These are phyloP conservation scores for Hura crepitans DNA, from an alignment of 441 rosid genomes.

Conservation along the genomic window DNA sequence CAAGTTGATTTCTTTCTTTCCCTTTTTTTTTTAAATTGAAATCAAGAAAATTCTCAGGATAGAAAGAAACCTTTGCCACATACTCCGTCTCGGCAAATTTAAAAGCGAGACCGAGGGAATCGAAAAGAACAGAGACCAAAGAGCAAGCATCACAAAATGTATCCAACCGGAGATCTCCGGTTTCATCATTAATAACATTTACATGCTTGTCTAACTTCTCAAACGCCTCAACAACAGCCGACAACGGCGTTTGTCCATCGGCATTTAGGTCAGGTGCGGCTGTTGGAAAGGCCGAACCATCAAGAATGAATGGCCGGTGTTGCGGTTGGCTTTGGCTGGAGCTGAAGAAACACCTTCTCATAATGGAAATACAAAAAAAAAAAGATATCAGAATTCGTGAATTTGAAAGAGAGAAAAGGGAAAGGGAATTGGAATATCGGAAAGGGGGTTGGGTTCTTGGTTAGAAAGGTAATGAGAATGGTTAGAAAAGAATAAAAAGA, in stretches of 20 bases:
- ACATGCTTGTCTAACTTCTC: slow-evolving; percentile 49
- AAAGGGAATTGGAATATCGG: background rate
- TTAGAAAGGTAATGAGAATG: background rate
- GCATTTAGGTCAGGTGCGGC: slow-evolving; percentile 8
- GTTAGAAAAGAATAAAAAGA: background rate
- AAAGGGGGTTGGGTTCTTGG: background rate
- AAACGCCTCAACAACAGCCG: slow-evolving; percentile 61
- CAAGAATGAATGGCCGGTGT: slow-evolving; percentile 24
- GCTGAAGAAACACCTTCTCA: slow-evolving; percentile 19
- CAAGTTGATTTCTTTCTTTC: too few species aligned
- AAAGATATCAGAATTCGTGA: too few species aligned
- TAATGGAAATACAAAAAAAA: background rate
- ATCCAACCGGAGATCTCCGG: slow-evolving; percentile 45
- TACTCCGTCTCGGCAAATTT: slow-evolving; percentile 88
- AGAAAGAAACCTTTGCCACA: slow-evolving; percentile 50
- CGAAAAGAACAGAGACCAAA: slow-evolving; percentile 68
- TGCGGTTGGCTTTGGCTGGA: background rate
- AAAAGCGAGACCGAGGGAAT: slow-evolving; percentile 82
- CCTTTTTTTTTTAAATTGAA: too few species aligned
- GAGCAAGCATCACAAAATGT: slow-evolving; percentile 67
- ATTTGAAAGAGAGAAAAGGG: background rate
- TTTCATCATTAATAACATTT: slow-evolving; percentile 16
- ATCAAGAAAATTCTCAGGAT: background rate
- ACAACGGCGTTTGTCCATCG: slow-evolving; percentile 36
- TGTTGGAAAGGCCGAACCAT: slow-evolving; percentile 27